Base-by-base conservation (phyloP, 257 asterid genomes). In the Lithospermum erythrorhizon region DNA sequence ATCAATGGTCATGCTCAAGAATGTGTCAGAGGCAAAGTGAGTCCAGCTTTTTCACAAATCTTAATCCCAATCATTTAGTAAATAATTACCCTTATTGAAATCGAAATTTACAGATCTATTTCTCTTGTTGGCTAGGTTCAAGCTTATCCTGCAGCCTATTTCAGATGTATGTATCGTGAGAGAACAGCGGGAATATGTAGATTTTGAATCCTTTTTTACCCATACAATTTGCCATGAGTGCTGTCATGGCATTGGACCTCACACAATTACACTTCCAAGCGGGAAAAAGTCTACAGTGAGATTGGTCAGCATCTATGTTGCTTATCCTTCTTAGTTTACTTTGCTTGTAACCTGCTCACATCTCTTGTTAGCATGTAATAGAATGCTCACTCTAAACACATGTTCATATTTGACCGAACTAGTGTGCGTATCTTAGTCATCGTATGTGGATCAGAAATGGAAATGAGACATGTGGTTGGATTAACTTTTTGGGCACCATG, bases 241-340 rank as follows among this genome's bases (percentile, higher is more conserved):
- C 76, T 88, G 96, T 77, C 98, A 91, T 66, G 96, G 95, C 68
- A 91, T 91, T 69, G 98, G 98, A 51, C 98, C 98, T 68, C 98
- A 91, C 70, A 70, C 98, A 21, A 88, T 91, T 60, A 81, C 75
- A 48, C 95, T 88, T 58, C 96, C 95, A 0, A 73, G 81, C 63
- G 97, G 98, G 64, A 61, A 76, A 68, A 72, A 71, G 65, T 91
- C 97, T 29, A 91, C 98, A 23, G 98, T 91, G 66, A 81, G 97
- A 84, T 74, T 86, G 95, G 97, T 91, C 71, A 29, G 82, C 74
- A 53, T 63, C 58, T 23, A 49, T 51, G 22, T 64, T 18, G 10
- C 49, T 23, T n/a, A 6, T 51, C 2, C 19, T 25, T 18, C 45
- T 45, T 23, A 55, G 25, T 54, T 68, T 65, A 27, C 6, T 24